Evolutionary conservation across 495 filamentous ascomycete genomes (phyloP), one percentile per base, ranked within the genome.

Genomic region (Neurospora tetrasperma): DNA sequence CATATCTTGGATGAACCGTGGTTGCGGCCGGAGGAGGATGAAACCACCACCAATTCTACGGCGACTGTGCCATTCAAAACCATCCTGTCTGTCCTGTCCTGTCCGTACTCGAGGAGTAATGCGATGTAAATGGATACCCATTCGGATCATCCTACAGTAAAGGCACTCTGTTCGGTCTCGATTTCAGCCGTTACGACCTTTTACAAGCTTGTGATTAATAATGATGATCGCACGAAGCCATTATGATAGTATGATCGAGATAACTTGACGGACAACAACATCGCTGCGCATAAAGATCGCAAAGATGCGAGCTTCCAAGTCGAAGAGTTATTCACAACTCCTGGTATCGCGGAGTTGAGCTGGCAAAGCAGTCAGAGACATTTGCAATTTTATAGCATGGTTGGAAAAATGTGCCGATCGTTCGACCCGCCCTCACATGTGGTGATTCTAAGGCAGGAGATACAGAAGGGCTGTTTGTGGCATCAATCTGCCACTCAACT

Each of bases 391-490:
- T 40, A 73, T 1, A 71, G 27, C 27, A 42, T 71, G 43, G 16
- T 38, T n/a, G 38, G 42, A 62, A 10, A 77, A 74, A 85, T 85
- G 84, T 86, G 81, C 84, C 84, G 75, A 82, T 78, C 81, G 79
- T 85, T 85, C 92, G 92, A 95, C 89, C 92, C 89, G 88, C 92
- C 88, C 88, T 86, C 87, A 94, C 92, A 94, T 80, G 84, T 87
- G 82, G 31, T 86, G 78, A 87, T 89, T 91, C 92, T 87, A 93
- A 90, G 93, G 93, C 90, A 94, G 93, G 88, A 97, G 93, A 97
- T 97, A 97, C 93, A 90, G 92, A 91, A 90, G 88, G 91, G 89
- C 78, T 78, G 78, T 77, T 76, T 79, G 14, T 66, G 27, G 27
- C 27, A 66, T 90, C 83, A 76, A 82, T 95, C 91, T 95, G 77